These are phyloP conservation scores for Chrysosporium queenslandicum DNA, from an alignment of 2,329 filamentous ascomycete genomes.

Conservation along the genomic window DNA sequence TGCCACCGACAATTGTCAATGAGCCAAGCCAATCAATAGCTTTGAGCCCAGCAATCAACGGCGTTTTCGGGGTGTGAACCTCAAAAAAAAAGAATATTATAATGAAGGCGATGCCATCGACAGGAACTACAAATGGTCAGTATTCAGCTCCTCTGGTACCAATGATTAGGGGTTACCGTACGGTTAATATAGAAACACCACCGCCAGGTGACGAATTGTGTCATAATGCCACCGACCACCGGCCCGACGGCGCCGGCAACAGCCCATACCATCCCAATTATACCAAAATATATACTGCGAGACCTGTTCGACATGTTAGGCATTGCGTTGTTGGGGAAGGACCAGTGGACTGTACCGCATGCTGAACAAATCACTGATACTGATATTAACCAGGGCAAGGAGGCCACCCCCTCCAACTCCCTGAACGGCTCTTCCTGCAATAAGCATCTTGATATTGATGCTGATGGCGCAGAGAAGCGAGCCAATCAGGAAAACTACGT, in stretches of 20 bases:
- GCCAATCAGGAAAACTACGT: constrained; percentile 52
- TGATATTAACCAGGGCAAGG: constrained; percentile 53
- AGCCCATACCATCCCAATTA: constrained; percentile 51
- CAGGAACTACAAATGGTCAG: constrained; percentile 37
- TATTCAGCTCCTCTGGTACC: constrained; percentile 17
- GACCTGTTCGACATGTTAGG: no score
- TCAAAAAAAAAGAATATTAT: constrained; percentile 52
- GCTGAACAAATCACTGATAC: constrained; percentile 54
- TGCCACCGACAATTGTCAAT: constrained; percentile 60
- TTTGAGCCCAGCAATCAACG: constrained; percentile 47
- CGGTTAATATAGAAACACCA: constrained; percentile 55
- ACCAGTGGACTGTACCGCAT: constrained; percentile 44
- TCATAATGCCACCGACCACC: constrained; percentile 17
- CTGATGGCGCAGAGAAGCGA: constrained; percentile 51
- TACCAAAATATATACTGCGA: constrained; percentile 53
- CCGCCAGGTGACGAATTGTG: constrained; percentile 37
- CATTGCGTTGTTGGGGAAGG: no score
- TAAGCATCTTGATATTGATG: constrained; percentile 50
- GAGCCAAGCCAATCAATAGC: constrained; percentile 57
- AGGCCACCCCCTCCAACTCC: constrained; percentile 55
- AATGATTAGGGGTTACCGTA: constrained; percentile 21
- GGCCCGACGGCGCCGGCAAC: constrained; percentile 26
- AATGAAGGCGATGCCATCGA: constrained; percentile 50
- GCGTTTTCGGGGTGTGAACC: constrained; percentile 52
- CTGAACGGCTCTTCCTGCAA: constrained; percentile 52